Evolutionary conservation across 129 eudicot genomes (phyloP), one percentile per base, ranked within the genome.

Genomic region (Ambrosia artemisiifolia): DNA sequence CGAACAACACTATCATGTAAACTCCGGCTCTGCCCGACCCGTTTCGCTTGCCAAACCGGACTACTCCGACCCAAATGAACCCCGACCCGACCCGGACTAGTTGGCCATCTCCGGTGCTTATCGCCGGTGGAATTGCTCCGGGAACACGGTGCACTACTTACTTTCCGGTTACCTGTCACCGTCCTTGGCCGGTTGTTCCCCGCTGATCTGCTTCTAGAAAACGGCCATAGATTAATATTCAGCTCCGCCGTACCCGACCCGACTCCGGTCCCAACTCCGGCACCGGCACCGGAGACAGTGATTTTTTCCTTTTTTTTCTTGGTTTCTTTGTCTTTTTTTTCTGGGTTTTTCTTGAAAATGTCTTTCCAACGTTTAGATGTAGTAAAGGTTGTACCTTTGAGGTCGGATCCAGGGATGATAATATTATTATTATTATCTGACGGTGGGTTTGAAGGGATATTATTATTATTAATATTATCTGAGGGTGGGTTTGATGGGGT

Each of bases 121-220:
- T 93, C 98, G 0, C 98, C 96, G 17, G 90, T 82, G 1, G 98
- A 94, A 88, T 94, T 94, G 40, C 96, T 90, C 79, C 98, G 76
- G 7, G 98, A 94, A 51, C 98, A 94, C 57, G 98, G 98, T 24
- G 98, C 98, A 36, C 98, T 94, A 65, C 95, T 94, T 6, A 81
- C 92, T 62, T 94, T 94, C 86, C 98, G 76, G 70, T 77, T 64
- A 0, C 61, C 80, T 36, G 30, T 71, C 40, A 65, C 65, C 62
- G 87, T 73, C 1, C 84, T 67, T 18, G 88, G 85, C 77, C 90
- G 85, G 42, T 85, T 76, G 64, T 71, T 93, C 4, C 98, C 96
- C 35, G 96, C 96, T 65, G 98, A 94, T 70, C 96, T 88, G 56
- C 96, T 94, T 73, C 98, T 76, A 0, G 90, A 87, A 50, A 94